These are phyloP conservation scores for Sonneratia caseolaris DNA, from an alignment of 345 rosid genomes.

Conservation along the genomic window DNA sequence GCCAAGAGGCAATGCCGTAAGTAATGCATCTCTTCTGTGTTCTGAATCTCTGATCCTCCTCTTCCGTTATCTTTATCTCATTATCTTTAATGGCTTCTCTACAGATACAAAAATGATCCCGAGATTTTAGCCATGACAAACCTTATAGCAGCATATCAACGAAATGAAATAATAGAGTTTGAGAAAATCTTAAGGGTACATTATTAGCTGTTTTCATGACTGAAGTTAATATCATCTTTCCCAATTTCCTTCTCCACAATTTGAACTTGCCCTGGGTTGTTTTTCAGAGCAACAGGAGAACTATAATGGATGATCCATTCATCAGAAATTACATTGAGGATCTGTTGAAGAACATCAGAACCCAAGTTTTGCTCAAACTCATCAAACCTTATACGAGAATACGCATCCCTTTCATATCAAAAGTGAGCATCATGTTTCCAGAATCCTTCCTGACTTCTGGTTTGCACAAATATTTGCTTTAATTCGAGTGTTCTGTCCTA, in stretches of 20 bases:
- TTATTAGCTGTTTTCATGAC: background rate
- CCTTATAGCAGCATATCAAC: conserved; percentile 93
- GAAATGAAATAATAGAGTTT: conserved; percentile 92
- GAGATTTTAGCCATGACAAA: conserved; percentile 99
- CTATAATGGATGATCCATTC: conserved; percentile 97
- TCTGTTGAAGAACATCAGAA: conserved; percentile 91
- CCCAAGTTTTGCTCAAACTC: conserved; percentile 94
- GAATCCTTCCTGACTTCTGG: background rate
- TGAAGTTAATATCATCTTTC: background rate
- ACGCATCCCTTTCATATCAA: conserved; percentile 81
- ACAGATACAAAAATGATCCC: conserved; percentile 94
- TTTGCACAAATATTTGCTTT: background rate
- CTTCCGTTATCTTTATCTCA: background rate
- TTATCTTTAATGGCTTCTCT: conserved; percentile 7
- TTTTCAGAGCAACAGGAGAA: conserved; percentile 74
- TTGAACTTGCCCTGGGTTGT: background rate
- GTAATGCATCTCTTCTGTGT: conserved; percentile 15
- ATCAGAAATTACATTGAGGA: conserved; percentile 96
- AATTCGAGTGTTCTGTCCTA: background rate
- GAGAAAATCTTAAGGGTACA: conserved; percentile 98
- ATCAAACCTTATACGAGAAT: conserved; percentile 95
- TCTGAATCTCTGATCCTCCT: background rate
- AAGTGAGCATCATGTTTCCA: conserved; percentile 22
- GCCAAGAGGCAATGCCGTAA: conserved; percentile 99
- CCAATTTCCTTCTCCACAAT: background rate